Evolutionary conservation across 2,329 filamentous ascomycete species (phyloP), one percentile per base, ranked within the genome.

Genomic region (Claviceps pazoutovae): DNA sequence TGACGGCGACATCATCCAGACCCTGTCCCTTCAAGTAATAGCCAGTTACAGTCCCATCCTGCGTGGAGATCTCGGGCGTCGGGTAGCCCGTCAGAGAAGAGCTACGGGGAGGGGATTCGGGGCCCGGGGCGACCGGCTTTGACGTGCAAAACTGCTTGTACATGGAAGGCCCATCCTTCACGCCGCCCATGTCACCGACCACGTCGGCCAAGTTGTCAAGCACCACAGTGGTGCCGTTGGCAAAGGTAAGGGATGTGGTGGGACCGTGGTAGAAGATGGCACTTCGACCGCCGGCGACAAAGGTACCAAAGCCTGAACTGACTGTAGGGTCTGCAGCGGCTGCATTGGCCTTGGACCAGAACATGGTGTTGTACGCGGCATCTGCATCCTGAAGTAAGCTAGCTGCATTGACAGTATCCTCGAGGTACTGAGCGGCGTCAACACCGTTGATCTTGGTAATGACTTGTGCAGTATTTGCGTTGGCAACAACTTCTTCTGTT

Each of bases 341-440:
- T 4, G 56, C 57, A 2, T 55, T 57, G 26, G 51, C 49, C 49
- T 59, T 57, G 46, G 57, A 52, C 46, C 58, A 67, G 51, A 71
- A 70, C 63, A 69, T 63, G 49, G 58, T 60, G 58, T 71, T 71
- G 59, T 70, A 71, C 1, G 62, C 62, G 4, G 60, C 54, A 37
- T 64, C 62, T 11, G 55, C 51, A 48, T 64, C 62, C 11, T 60
- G 61, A 46, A 56, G 56, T 36, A 47, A 56, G 16, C 52, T 58
- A 19, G 55, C 58, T 21, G 50, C 46, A 39, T 57, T 56, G 36
- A 57, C 51, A 26, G 50, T 51, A 9, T 62, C 56, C 6, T 58
- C 50, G 38, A 64, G 38, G 34, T 52, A 62, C 26, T 60, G 55
- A 23, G 52, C 48, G 0, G 62, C 60, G 13, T 57, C 55, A 16